A percentile compares a stretch with the other conserved stretches of the same genome.
These are phyloP conservation scores for Penicillium thymicola DNA, from an alignment of 2,329 filamentous ascomycete genomes.

Conservation along the genomic window DNA sequence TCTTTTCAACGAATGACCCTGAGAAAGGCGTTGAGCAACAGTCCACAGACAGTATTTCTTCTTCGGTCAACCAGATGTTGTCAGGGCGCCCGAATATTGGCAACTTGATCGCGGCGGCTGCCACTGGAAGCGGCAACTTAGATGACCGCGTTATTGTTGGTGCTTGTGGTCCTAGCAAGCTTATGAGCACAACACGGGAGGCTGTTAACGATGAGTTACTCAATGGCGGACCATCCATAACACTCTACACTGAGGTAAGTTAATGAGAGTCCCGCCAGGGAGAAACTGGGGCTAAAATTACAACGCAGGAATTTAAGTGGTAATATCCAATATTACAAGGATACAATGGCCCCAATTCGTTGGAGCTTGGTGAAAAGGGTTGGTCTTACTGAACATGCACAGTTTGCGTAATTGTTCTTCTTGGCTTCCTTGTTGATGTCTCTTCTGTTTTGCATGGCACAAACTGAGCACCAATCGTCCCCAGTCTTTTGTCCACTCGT, in stretches of 20 bases:
- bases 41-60: neutral
- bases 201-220: neutral
- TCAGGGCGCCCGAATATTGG: neutral
- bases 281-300: neutral
- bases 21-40: neutral
- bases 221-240: neutral
- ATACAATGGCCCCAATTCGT: neutral
- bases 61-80: neutral
- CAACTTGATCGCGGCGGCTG: neutral
- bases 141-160: constrained; percentile 1
- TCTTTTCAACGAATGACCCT: neutral
- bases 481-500: neutral
- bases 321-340: neutral
- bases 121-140: neutral
- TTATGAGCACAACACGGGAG: neutral
- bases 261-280: neutral
- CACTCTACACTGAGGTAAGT: constrained; percentile 2
- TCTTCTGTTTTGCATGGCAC: neutral
- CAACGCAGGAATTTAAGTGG: neutral
- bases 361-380: neutral
- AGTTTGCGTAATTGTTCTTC: neutral
- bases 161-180: neutral
- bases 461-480: neutral
- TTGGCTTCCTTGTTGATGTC: neutral
- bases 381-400: neutral